Evolutionary conservation across 2,329 filamentous ascomycete species (phyloP).

Genomic region (Trichoderma sp.): DNA sequence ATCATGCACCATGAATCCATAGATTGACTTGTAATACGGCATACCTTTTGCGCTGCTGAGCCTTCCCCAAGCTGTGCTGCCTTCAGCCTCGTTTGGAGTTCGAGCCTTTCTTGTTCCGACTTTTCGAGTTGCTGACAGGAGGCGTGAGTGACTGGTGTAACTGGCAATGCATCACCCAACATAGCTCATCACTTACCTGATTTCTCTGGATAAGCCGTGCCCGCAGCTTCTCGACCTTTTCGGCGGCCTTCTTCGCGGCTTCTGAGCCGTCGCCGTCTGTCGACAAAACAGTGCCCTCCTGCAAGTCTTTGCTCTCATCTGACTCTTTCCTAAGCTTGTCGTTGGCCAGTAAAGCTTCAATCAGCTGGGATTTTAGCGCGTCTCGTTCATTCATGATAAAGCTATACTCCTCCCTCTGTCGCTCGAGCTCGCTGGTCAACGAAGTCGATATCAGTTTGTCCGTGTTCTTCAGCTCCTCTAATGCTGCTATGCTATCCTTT

Average conservation of each 20-base stretch:
- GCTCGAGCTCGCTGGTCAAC: conserved; percentile 60
- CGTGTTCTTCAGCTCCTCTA: conserved; percentile 61
- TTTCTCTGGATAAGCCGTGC: conserved; percentile 58
- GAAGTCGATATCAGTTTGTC: conserved; percentile 62
- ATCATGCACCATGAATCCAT: not conserved
- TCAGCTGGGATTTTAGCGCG: conserved; percentile 60
- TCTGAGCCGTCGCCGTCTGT: conserved; percentile 43
- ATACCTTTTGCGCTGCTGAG: conserved; percentile 56
- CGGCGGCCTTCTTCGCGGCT: conserved; percentile 47
- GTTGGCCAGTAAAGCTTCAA: conserved; percentile 62
- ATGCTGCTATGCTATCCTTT: conserved; percentile 56
- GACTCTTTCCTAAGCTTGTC: conserved; percentile 60
- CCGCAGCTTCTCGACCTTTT: conserved; percentile 62
- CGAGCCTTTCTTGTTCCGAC: conserved; percentile 58
- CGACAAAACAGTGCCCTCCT: conserved; percentile 43
- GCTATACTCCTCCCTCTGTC: conserved; percentile 55
- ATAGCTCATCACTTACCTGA: conserved; percentile 54
- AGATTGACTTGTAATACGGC: conserved; percentile 35
- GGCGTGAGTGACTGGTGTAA: not conserved
- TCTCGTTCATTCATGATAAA: conserved; percentile 56
- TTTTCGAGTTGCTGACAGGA: conserved; percentile 58
- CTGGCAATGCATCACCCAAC: not conserved
- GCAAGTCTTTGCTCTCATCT: conserved; percentile 50
- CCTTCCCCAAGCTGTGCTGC: conserved; percentile 53
- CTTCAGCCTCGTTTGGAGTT: conserved; percentile 59